phyloP scores from a whole-genome alignment of 208 protist genomes.

The Sergeia podlipaevii region DNA sequence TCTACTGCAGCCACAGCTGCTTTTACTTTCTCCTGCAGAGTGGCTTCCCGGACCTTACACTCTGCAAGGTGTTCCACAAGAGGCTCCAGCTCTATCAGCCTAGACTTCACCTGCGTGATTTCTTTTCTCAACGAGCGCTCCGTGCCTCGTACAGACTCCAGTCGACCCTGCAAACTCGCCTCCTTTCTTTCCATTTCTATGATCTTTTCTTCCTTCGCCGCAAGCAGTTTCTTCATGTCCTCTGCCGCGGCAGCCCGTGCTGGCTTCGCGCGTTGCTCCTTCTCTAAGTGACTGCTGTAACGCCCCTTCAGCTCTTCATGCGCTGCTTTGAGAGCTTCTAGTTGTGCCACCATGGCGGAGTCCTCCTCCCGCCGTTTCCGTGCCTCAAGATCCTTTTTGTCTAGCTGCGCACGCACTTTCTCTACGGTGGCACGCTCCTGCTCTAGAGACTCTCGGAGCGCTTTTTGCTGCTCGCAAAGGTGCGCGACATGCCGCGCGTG shows the following conservation, averaged over 20 bases:
- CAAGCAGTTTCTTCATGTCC: too few species aligned
- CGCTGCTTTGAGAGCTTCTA: conserved; percentile 15
- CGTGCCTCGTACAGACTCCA: too few species aligned
- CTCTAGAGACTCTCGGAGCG: background rate
- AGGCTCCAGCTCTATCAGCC: conserved; percentile 2
- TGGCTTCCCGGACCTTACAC: background rate
- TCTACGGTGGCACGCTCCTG: conserved; percentile 3
- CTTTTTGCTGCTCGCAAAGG: background rate
- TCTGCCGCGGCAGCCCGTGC: too few species aligned
- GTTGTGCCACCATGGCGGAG: conserved; percentile 1
- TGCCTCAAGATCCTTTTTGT: background rate
- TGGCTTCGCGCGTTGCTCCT: too few species aligned
- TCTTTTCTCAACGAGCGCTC: conserved; percentile 12
- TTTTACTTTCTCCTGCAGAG: conserved; percentile 18
- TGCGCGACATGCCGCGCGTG: conserved; percentile 4
- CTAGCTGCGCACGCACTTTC: background rate
- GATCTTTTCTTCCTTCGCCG: background rate
- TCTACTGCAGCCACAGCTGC: conserved; percentile 19
- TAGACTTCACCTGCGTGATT: conserved; percentile 5
- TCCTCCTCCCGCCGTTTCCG: background rate
- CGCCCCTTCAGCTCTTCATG: too few species aligned
- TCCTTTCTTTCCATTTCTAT: background rate
- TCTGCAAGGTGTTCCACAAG: conserved; percentile 22
- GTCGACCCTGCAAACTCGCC: too few species aligned
- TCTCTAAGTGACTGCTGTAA: too few species aligned